A percentile compares a stretch with the other conserved stretches of the same genome.
Evolutionary conservation across 805 yeast genomes (phyloP).

Genomic region (Torulaspora franciscae): DNA sequence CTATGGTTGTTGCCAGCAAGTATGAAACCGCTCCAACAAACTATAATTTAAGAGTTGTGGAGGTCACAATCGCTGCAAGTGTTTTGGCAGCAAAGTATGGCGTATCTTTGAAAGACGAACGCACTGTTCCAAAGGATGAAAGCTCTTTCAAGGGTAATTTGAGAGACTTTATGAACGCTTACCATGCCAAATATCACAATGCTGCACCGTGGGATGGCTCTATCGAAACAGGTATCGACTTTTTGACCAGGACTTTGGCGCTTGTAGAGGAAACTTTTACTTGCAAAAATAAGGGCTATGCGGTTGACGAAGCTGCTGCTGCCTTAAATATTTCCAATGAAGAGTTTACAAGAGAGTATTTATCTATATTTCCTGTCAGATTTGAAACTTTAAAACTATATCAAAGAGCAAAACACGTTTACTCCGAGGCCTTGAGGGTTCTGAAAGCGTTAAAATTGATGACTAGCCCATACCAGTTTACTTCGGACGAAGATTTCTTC

Average conservation of each 20-base stretch:
- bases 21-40: slow-evolving; percentile 65
- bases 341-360: slow-evolving; percentile 43
- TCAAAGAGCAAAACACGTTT: slow-evolving; percentile 59
- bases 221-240: slow-evolving; percentile 39
- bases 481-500: slow-evolving; percentile 34
- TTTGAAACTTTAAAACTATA: slow-evolving; percentile 52
- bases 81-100: slow-evolving; percentile 48
- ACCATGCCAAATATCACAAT: slow-evolving; percentile 33
- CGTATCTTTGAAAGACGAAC: slow-evolving; percentile 34
- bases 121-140: slow-evolving; percentile 36
- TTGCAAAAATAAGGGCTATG: slow-evolving; percentile 44
- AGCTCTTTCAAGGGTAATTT: slow-evolving; percentile 48
- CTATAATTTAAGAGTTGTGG: slow-evolving; percentile 68
- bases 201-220: slow-evolving; percentile 45
- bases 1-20: slow-evolving; percentile 58
- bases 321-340: slow-evolving; percentile 41
- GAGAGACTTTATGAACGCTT: slow-evolving; percentile 57
- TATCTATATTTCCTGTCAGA: slow-evolving; percentile 52
- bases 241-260: slow-evolving; percentile 40
- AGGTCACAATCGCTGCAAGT: slow-evolving; percentile 63
- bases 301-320: slow-evolving; percentile 45
- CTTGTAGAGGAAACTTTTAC: slow-evolving; percentile 43
- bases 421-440: slow-evolving; percentile 56
- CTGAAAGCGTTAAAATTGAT: slow-evolving; percentile 45
- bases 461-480: slow-evolving; percentile 16